Conservation (phyloP, 2,329 filamentous ascomycete species). For the Fusarium brachygibbosum region DNA sequence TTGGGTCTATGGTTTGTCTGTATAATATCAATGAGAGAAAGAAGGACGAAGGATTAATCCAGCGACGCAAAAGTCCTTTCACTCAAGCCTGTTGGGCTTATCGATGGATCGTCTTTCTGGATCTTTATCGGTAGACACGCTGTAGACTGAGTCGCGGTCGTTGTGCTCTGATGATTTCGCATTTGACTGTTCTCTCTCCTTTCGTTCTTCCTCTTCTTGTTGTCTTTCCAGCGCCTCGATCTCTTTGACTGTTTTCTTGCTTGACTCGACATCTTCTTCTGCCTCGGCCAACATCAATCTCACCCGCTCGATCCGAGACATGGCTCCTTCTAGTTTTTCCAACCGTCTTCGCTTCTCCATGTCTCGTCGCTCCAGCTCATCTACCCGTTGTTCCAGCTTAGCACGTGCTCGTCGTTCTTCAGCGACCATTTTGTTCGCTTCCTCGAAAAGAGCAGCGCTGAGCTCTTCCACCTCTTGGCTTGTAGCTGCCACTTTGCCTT, state of each 20-base stretch:
- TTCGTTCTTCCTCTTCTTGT: constrained; percentile 37
- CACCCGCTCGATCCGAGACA: constrained; percentile 78
- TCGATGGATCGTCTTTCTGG: constrained; percentile 14
- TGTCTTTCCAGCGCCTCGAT: constrained; percentile 37
- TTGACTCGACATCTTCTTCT: constrained; percentile 41
- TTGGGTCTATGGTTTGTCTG: neutral
- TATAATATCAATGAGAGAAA: neutral
- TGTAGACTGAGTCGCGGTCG: constrained; percentile 13
- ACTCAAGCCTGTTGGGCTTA: neutral
- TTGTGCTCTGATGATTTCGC: neutral
- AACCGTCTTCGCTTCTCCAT: constrained; percentile 76
- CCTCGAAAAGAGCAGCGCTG: constrained; percentile 79
- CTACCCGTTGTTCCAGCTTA: constrained; percentile 77
- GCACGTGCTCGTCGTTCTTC: constrained; percentile 78
- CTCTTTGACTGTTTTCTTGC: constrained; percentile 38
- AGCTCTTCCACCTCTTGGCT: constrained; percentile 82
- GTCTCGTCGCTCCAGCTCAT: constrained; percentile 77
- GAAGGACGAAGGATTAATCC: neutral
- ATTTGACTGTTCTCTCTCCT: constrained; percentile 22
- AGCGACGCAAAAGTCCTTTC: neutral
- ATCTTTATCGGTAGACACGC: constrained; percentile 7
- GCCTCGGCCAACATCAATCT: constrained; percentile 68
- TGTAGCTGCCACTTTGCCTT: constrained; percentile 75
- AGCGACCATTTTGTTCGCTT: constrained; percentile 91
- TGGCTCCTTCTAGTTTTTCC: constrained; percentile 78